Evolutionary conservation across 1,284 basidiomycete species (phyloP), one percentile per base, ranked within the genome.

Genomic region (Wallemia ichthyophaga): DNA sequence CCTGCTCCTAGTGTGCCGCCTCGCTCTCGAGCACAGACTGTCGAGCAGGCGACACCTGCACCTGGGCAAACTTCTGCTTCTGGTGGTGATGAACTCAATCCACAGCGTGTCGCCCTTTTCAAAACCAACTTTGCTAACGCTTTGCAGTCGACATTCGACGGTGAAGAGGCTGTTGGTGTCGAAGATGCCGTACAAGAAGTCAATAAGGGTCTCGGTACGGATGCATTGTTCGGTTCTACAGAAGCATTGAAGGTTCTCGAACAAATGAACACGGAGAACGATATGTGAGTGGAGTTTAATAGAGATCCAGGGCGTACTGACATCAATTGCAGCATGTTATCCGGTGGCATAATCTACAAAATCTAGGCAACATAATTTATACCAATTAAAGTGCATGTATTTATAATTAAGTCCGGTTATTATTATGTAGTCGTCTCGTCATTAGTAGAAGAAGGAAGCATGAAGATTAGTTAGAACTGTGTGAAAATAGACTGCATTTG

Each of bases 261-360:
- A 62, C 71, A 73, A 56, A 95, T 96, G 91, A 75, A 79, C 58
- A 80, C 83, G 53, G 75, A 75, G 25, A 84, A 89, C 65, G 82
- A 91, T 69, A 73, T 95, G 64, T 88, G 37, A 11, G 37, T 48
- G 7, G 7, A 17, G 7, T 7, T 31, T 31, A 7, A 31, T 21
- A 48, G n/a, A 48, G 37, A 3, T 48, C 37, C 9, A 7, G 28
- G 17, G 28, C 7, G 28, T 17, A 17, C 28, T 31, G 28, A 7
- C 28, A 7, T 7, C 17, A 31, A 17, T 7, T 31, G 28, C 28
- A 48, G 37, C n/a, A 48, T 48, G 37, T 48, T 48, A 21, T 48
- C 37, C 7, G 37, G 37, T 48, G 37, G 37, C 37, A 48, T 48
- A 5, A 48, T 48, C 37, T 48, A 48, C 37, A 48, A 48, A 21